phyloP scores from a whole-genome alignment of 345 rosid genomes.

The Turnera subulata region DNA sequence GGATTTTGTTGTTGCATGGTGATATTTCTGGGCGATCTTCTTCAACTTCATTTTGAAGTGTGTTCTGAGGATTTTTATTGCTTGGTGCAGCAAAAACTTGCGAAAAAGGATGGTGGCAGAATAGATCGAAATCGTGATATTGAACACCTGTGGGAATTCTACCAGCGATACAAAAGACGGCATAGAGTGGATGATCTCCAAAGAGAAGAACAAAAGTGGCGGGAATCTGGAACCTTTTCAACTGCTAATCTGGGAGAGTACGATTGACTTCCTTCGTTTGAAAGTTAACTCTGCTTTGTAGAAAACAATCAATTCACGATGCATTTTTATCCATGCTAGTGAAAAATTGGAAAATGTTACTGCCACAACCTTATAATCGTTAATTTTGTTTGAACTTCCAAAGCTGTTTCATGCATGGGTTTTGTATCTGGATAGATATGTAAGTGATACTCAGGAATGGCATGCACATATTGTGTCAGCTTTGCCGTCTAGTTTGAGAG shows the following conservation, averaged over 20 bases:
- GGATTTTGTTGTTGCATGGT: background rate
- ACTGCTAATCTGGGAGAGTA: slow-evolving; percentile 75
- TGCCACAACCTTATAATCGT: too few species aligned
- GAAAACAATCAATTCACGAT: too few species aligned
- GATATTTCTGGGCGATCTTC: background rate
- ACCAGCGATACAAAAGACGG: slow-evolving; percentile 62
- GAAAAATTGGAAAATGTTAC: too few species aligned
- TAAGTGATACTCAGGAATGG: too few species aligned
- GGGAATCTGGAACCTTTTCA: slow-evolving; percentile 76
- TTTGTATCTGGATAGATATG: too few species aligned
- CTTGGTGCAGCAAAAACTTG: slow-evolving; percentile 90
- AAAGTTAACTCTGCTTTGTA: too few species aligned
- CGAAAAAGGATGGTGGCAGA: slow-evolving; percentile 63
- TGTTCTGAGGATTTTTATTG: slow-evolving; percentile 6
- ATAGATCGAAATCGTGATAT: slow-evolving; percentile 82
- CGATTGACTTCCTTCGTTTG: slow-evolving; percentile 14
- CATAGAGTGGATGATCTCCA: slow-evolving; percentile 86
- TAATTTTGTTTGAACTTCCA: too few species aligned
- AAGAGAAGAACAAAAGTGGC: slow-evolving; percentile 68
- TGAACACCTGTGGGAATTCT: slow-evolving; percentile 82
- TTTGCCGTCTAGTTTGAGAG: too few species aligned
- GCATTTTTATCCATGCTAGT: too few species aligned
- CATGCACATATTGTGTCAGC: too few species aligned
- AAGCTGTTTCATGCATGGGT: too few species aligned
- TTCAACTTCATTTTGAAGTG: background rate